phyloP scores from a whole-genome alignment of 1,284 basidiomycete genomes.

The Sanghuangporus sanghuang region DNA sequence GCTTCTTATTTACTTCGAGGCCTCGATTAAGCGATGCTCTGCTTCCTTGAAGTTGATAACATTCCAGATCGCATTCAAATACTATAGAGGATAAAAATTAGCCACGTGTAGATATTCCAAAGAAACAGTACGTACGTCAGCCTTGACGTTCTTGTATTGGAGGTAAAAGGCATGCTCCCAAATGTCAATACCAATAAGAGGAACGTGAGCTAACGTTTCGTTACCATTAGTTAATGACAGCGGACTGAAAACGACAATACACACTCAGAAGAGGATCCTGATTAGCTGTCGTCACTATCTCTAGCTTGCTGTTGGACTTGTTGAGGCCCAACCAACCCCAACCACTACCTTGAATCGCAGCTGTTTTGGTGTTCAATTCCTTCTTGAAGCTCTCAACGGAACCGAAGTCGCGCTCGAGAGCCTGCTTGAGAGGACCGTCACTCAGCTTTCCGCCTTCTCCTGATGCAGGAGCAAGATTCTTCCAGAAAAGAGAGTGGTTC shows the following conservation, averaged over 20 bases:
- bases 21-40: conserved; percentile 67
- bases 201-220: conserved; percentile 58
- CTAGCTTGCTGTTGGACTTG: conserved; percentile 67
- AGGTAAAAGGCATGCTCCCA: conserved; percentile 94
- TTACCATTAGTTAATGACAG: neutral
- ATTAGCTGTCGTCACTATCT: conserved; percentile 89
- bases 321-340: conserved; percentile 97
- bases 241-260: conserved; percentile 22
- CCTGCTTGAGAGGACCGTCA: conserved; percentile 74
- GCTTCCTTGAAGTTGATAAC: conserved; percentile 93
- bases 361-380: conserved; percentile 84
- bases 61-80: conserved; percentile 88
- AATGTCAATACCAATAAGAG: conserved; percentile 94
- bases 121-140: conserved; percentile 57
- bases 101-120: neutral
- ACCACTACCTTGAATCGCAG: conserved; percentile 92
- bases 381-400: conserved; percentile 72
- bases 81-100: conserved; percentile 39
- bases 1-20: conserved; percentile 17
- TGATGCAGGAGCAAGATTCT: conserved; percentile 75
- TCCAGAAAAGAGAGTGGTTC: conserved; percentile 97
- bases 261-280: conserved; percentile 88
- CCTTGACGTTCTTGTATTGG: conserved; percentile 91
- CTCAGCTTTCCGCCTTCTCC: conserved; percentile 62
- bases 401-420: conserved; percentile 83